A percentile compares a stretch with the other conserved stretches of the same genome.
Conservation (phyloP, 2,329 filamentous ascomycete species). For the Nigrograna mackinnonii region DNA sequence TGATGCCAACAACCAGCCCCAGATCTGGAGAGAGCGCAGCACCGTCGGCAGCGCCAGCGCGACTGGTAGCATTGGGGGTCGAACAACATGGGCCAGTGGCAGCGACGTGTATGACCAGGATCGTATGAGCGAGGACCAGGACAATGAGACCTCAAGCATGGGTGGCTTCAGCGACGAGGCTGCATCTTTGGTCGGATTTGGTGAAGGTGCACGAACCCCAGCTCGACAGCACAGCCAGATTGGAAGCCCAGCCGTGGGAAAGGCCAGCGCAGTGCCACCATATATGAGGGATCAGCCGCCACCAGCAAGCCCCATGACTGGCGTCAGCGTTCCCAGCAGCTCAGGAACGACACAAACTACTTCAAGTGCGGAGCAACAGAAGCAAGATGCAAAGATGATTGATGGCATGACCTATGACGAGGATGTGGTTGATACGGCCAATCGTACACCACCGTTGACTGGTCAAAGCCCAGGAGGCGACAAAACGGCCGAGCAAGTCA, state of each 20-base stretch:
- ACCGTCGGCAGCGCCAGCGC: constrained; percentile 91
- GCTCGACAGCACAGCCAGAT: constrained; percentile 66
- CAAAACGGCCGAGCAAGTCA: constrained; percentile 67
- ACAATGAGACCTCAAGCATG: constrained; percentile 64
- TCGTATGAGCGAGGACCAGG: constrained; percentile 69
- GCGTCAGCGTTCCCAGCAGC: constrained; percentile 28
- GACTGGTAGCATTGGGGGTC: constrained; percentile 74
- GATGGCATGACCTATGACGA: constrained; percentile 52
- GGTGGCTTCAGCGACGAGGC: constrained; percentile 86
- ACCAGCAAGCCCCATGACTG: constrained; percentile 34
- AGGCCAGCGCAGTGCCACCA: constrained; percentile 37
- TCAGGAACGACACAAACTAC: constrained; percentile 32
- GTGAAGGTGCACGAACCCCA: constrained; percentile 75
- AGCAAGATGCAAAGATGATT: constrained; percentile 46
- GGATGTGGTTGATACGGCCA: constrained; percentile 44
- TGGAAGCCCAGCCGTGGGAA: constrained; percentile 73
- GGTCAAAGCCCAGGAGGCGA: constrained; percentile 33
- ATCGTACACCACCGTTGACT: constrained; percentile 32
- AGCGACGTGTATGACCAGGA: constrained; percentile 67
- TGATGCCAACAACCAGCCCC: constrained; percentile 69
- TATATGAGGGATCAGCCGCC: constrained; percentile 34
- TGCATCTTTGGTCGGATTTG: constrained; percentile 86
- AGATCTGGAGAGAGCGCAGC: constrained; percentile 74
- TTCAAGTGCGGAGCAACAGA: constrained; percentile 37
- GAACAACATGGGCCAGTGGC: constrained; percentile 69